Evolutionary conservation across 768 basidiomycete genomes (phyloP).

Genomic region (Collybiopsis confluens): DNA sequence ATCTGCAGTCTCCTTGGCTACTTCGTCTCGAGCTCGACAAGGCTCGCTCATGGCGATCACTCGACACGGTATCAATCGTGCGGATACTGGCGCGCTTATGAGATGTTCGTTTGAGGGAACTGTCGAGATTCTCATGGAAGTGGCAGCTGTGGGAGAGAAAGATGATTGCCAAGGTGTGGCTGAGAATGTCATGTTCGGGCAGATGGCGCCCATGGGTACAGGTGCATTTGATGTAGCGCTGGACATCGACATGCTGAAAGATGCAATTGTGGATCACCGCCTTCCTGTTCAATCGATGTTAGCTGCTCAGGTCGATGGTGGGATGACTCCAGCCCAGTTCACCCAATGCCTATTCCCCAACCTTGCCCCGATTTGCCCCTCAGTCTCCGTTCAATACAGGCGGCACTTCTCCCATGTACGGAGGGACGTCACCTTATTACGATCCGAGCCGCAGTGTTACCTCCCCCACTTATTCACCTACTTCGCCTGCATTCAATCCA

Average conservation of each 20-base stretch:
- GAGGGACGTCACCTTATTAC: conserved; percentile 83
- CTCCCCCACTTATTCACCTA: conserved; percentile 85
- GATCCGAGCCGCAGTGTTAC: conserved; percentile 59
- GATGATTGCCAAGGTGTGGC: conserved; percentile 98
- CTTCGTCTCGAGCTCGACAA: conserved; percentile 93
- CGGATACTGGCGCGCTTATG: conserved; percentile 98
- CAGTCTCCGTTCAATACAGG: conserved; percentile 72
- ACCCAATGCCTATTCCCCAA: conserved; percentile 84
- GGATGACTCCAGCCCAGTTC: conserved; percentile 89
- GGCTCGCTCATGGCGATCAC: conserved; percentile 97
- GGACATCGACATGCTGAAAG: conserved; percentile 98
- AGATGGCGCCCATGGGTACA: conserved; percentile 99
- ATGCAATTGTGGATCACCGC: conserved; percentile 95
- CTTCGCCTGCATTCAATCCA: conserved; percentile 76
- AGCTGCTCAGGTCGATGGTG: conserved; percentile 74
- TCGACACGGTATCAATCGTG: conserved; percentile 97
- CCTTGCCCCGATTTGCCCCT: conserved; percentile 80
- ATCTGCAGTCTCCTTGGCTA: conserved; percentile 94
- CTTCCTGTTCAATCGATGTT: conserved; percentile 81
- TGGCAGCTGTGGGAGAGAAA: conserved; percentile 95
- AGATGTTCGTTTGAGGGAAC: conserved; percentile 99
- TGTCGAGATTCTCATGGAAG: conserved; percentile 98
- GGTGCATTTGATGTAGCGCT: conserved; percentile 94
- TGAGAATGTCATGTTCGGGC: conserved; percentile 99
- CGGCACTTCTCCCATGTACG: conserved; percentile 81